Evolutionary conservation across 2,329 filamentous ascomycete genomes (phyloP).

Genomic region (Leptoxyphium fumago): DNA sequence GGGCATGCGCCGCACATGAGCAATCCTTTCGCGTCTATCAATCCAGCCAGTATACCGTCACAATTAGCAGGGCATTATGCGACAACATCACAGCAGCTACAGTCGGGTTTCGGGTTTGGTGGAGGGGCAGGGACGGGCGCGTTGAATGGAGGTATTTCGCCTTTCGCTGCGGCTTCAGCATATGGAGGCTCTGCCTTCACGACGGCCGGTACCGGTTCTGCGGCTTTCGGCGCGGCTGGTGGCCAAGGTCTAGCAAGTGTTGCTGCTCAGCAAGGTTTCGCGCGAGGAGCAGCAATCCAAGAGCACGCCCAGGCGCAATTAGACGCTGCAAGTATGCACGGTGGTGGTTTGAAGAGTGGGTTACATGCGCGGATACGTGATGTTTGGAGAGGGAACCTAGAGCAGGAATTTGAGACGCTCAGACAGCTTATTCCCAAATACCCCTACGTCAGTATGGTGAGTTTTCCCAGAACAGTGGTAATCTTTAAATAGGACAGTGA

Average conservation of each 20-base stretch:
- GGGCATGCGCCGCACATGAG: conserved; percentile 44
- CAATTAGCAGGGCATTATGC: not conserved
- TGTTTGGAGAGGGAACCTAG: conserved; percentile 85
- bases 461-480: conserved; percentile 18
- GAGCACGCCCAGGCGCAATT: conserved; percentile 30
- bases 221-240: conserved; percentile 11
- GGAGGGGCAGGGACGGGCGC: conserved; percentile 8
- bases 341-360: conserved; percentile 37
- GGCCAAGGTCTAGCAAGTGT: conserved; percentile 67
- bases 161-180: conserved; percentile 17
- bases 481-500: not conserved
- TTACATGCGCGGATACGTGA: conserved; percentile 76
- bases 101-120: not conserved
- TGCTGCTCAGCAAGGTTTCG: conserved; percentile 76
- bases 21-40: conserved; percentile 44
- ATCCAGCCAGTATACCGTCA: conserved; percentile 19
- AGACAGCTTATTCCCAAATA: conserved; percentile 77
- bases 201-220: conserved; percentile 12
- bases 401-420: conserved; percentile 77
- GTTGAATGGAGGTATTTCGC: conserved; percentile 26
- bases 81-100: not conserved
- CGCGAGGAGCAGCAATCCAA: conserved; percentile 49
- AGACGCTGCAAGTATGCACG: conserved; percentile 16
- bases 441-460: conserved; percentile 94
- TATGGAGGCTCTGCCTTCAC: conserved; percentile 17